Evolutionary conservation across 2,329 filamentous ascomycete genomes (phyloP).

Genomic region (Pseudohalonectria lignicola): DNA sequence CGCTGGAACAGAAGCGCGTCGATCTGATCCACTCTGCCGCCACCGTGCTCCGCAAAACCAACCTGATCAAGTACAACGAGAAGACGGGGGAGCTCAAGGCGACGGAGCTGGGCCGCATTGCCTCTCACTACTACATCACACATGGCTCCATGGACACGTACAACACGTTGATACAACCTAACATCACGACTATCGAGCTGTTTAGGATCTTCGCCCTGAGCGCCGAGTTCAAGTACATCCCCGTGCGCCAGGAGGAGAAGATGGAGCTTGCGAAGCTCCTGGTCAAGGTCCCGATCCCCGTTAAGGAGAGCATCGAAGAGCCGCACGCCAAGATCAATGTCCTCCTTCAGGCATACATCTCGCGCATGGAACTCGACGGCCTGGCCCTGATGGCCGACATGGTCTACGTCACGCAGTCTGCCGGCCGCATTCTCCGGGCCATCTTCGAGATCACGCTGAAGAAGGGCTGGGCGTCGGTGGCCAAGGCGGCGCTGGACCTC

Average conservation of each 20-base stretch:
- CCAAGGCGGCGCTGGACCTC: slow-evolving; percentile 82
- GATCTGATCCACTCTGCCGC: slow-evolving; percentile 94
- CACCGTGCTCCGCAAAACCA: slow-evolving; percentile 73
- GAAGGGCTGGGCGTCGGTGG: slow-evolving; percentile 90
- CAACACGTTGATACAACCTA: slow-evolving; percentile 88
- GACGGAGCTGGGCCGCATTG: slow-evolving; percentile 89
- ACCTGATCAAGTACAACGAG: slow-evolving; percentile 89
- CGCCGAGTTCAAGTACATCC: slow-evolving; percentile 98
- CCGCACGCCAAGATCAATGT: slow-evolving; percentile 98
- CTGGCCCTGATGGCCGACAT: slow-evolving; percentile 95
- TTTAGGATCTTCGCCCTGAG: slow-evolving; percentile 95
- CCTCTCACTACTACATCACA: slow-evolving; percentile 97
- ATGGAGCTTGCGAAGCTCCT: slow-evolving; percentile 88
- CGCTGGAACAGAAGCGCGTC: slow-evolving; percentile 92
- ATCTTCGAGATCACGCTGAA: slow-evolving; percentile 97
- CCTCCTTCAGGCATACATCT: slow-evolving; percentile 91
- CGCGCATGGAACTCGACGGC: slow-evolving; percentile 84
- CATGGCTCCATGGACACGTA: slow-evolving; percentile 95
- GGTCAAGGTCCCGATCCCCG: slow-evolving; percentile 81
- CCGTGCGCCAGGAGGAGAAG: slow-evolving; percentile 95
- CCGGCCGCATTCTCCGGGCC: slow-evolving; percentile 86
- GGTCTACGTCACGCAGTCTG: slow-evolving; percentile 97
- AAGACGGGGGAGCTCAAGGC: slow-evolving; percentile 80
- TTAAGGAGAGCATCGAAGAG: slow-evolving; percentile 96
- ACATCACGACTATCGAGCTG: slow-evolving; percentile 85